Conservation (phyloP, 83 land plant genomes). For the Diphasiastrum complanatum region DNA sequence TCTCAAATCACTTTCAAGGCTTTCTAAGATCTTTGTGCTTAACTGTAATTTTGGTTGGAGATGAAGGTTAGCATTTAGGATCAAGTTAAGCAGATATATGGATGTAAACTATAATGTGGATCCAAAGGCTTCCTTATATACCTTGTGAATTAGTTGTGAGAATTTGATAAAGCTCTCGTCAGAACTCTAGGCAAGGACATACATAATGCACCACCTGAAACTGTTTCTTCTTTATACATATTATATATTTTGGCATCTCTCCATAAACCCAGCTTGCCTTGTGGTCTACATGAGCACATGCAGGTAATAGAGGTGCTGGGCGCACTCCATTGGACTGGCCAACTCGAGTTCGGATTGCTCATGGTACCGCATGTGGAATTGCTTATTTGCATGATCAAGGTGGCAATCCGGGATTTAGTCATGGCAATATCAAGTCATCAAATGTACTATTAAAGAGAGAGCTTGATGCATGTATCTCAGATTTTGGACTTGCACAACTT, state of each 20-base stretch:
- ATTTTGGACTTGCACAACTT: constrained; percentile 6
- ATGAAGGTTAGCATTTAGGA: too few relatives aligned
- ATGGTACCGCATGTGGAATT: constrained; percentile 2
- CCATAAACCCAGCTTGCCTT: not conserved
- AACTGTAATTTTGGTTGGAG: not conserved
- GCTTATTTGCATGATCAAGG: constrained; percentile 5
- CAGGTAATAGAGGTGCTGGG: constrained; percentile 11
- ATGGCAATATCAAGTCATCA: constrained; percentile 14
- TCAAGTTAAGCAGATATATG: too few relatives aligned
- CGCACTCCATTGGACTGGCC: constrained; percentile 12
- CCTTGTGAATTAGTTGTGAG: too few relatives aligned
- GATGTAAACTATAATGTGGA: too few relatives aligned
- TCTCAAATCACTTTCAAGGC: not conserved
- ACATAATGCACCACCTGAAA: too few relatives aligned
- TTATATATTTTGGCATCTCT: not conserved
- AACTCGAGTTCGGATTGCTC: constrained; percentile 5
- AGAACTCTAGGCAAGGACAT: too few relatives aligned
- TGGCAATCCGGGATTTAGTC: not conserved
- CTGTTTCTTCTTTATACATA: too few relatives aligned
- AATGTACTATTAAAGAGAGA: constrained; percentile 4
- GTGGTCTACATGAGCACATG: not conserved
- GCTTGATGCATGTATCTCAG: constrained; percentile 11
- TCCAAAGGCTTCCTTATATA: too few relatives aligned
- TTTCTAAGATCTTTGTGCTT: not conserved
- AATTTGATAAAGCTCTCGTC: too few relatives aligned